Evolutionary conservation across 2,329 filamentous ascomycete genomes (phyloP).

Genomic region (Sclerotinia glacialis): DNA sequence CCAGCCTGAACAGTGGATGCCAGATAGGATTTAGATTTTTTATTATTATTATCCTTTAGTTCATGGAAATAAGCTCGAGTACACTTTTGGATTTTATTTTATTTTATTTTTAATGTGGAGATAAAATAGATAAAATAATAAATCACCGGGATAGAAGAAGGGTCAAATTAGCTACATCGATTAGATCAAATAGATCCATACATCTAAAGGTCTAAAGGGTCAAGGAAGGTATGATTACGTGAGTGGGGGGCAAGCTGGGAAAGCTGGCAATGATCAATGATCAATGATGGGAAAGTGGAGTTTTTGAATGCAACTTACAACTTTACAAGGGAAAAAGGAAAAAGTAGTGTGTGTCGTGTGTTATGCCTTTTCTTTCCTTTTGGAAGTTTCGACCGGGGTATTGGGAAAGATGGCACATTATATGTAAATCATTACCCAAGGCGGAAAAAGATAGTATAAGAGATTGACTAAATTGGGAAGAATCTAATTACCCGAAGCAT

Average conservation of each 20-base stretch:
- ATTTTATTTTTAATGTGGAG: conserved; percentile 2
- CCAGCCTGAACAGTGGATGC: neutral
- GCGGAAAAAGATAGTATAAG: neutral
- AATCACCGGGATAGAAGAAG: neutral
- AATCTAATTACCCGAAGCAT: neutral
- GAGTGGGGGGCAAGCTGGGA: neutral
- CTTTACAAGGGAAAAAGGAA: neutral
- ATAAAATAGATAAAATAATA: neutral
- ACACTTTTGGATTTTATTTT: neutral
- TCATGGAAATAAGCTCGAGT: neutral
- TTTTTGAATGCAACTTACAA: neutral
- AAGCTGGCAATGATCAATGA: too few species aligned
- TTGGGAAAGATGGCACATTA: neutral
- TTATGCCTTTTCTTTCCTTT: neutral
- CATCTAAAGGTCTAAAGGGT: neutral
- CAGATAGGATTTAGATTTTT: too few species aligned
- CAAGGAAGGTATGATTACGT: neutral
- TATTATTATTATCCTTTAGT: too few species aligned
- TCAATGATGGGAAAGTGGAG: neutral
- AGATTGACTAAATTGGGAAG: neutral
- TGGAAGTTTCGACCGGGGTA: neutral
- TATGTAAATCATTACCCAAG: neutral
- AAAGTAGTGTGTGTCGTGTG: neutral
- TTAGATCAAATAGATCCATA: too few species aligned
- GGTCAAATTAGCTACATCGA: neutral